Evolutionary conservation across 2,329 filamentous ascomycete species (phyloP).

Genomic region (Acrocalymma vagum): DNA sequence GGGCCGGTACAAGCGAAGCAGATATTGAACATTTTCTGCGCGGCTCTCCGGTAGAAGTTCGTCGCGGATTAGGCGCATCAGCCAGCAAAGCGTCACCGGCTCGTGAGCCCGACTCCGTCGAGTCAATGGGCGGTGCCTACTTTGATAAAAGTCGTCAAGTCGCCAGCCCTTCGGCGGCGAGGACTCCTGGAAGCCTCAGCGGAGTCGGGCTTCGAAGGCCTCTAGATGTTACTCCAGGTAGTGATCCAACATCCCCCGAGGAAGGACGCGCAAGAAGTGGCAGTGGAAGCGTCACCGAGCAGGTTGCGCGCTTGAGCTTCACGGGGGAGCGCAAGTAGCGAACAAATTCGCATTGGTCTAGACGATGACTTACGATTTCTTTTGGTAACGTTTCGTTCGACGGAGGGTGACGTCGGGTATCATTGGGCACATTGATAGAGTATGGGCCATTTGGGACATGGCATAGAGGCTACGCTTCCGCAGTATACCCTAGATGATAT

Average conservation of each 20-base stretch:
- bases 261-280: constrained; percentile 25
- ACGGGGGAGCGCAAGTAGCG: constrained; percentile 22
- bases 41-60: constrained; percentile 39
- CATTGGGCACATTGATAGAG: too few species aligned
- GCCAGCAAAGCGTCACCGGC: constrained; percentile 16
- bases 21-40: constrained; percentile 50
- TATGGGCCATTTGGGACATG: too few species aligned
- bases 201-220: constrained; percentile 42
- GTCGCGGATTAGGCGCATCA: constrained; percentile 49
- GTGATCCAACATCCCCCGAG: constrained; percentile 22
- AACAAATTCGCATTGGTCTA: too few species aligned
- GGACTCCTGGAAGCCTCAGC: constrained; percentile 32
- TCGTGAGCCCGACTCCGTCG: constrained; percentile 39
- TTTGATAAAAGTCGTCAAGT: constrained; percentile 22
- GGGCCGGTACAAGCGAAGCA: constrained; percentile 45
- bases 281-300: constrained; percentile 39
- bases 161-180: constrained; percentile 28
- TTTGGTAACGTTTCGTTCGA: too few species aligned
- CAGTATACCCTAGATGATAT: too few species aligned
- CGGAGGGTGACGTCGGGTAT: too few species aligned
- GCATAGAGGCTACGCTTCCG: too few species aligned
- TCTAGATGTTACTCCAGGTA: constrained; percentile 32
- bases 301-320: constrained; percentile 41
- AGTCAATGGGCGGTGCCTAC: constrained; percentile 29
- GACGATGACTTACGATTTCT: too few species aligned